Conservation (phyloP, 345 rosid genomes). For the Rubroshorea leprosula region DNA sequence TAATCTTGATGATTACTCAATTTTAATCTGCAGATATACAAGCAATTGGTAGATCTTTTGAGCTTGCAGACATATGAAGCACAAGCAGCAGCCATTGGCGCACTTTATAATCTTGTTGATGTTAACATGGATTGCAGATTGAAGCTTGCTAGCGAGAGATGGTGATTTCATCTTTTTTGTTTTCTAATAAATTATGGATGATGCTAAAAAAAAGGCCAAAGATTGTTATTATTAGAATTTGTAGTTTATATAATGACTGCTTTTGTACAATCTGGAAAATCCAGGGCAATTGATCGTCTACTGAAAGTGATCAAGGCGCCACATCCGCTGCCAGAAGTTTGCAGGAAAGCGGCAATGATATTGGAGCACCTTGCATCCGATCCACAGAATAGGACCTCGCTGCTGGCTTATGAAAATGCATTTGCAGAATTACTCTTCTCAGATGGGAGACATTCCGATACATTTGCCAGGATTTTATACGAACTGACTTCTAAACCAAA, state of each 20-base stretch:
- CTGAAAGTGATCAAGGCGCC: conserved; percentile 76
- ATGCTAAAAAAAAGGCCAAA: not conserved
- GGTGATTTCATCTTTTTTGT: conserved; percentile 37
- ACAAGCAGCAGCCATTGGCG: conserved; percentile 96
- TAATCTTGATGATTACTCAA: conserved; percentile 1
- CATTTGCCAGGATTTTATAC: conserved; percentile 83
- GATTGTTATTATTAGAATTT: not conserved
- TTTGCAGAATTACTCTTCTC: conserved; percentile 87
- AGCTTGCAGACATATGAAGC: conserved; percentile 75
- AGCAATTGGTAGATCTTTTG: conserved; percentile 79
- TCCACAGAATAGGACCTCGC: conserved; percentile 76
- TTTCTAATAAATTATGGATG: not conserved
- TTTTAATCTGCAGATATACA: conserved; percentile 64
- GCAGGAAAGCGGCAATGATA: conserved; percentile 93
- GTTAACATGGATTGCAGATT: conserved; percentile 94
- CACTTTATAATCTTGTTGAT: conserved; percentile 90
- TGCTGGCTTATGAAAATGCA: conserved; percentile 82
- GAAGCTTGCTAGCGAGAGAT: conserved; percentile 96
- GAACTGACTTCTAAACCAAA: conserved; percentile 88
- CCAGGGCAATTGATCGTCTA: conserved; percentile 92
- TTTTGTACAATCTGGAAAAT: conserved; percentile 8
- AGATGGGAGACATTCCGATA: conserved; percentile 78
- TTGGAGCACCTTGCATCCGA: conserved; percentile 85
- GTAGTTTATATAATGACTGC: conserved; percentile 1
- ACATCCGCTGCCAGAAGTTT: conserved; percentile 90